Evolutionary conservation across 2,329 filamentous ascomycete species (phyloP), one percentile per base, ranked within the genome.

Genomic region (Hirsutella minnesotensis): DNA sequence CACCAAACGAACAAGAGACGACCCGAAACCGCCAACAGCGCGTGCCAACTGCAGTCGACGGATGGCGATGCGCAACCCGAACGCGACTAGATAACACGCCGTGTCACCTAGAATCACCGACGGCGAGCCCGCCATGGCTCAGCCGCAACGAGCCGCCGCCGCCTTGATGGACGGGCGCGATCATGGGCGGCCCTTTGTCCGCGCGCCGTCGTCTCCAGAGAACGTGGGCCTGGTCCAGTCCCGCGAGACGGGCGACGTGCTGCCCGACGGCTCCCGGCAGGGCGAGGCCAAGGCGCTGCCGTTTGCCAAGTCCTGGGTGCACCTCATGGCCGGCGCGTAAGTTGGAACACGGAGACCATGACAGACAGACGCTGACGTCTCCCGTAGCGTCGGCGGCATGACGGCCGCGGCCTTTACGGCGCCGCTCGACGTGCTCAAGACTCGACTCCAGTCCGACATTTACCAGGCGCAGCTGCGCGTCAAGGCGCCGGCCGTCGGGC

Each of bases 371-470:
- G 21, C 7, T 19, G 12, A 5, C 19, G 21, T 18, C 20, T 3
- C 5, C 29, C 51, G 24, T 35, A 94, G 89, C 35, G 66, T 86
- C 41, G 89, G 89, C 53, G 89, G 89, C 52, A 94, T 95, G 81
- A 88, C 86, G 16, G 83, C 90, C 10, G 86, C 90, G 20, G 81
- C 85, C n/a, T 66, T 95, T n/a, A 95, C 90, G 2, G 88, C 87
- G 9, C 90, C 90, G 19, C 82, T 96, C 46, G 90, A 95, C 58
- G 89, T 95, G 27, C 75, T 96, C 40, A 94, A 94, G 63, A 96
- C 90, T 10, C 80, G 90, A 30, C 72, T 96, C 3, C 90, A 96
- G 61, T 94, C 87, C 55, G 89, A 94, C 58, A 94, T 94, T 61
- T 95, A 95, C 70, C 86, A 95, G 61, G 73, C 80, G 9, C 86